Percentiles rank a stretch among this genome's conserved stretches.
Conservation (phyloP, 495 filamentous ascomycete species). For the Xylaria bambusicola region DNA sequence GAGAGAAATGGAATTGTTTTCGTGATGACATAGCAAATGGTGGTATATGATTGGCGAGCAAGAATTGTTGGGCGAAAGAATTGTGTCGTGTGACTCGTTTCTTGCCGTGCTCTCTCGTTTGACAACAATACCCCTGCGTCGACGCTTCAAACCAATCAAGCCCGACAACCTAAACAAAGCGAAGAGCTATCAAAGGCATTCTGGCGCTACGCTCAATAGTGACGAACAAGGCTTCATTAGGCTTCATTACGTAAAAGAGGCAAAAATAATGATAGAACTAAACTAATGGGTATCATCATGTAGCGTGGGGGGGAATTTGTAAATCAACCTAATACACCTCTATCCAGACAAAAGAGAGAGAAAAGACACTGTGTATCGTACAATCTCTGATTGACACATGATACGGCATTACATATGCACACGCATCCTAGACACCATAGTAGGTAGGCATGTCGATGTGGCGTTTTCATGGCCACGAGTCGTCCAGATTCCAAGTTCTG, state of each 20-base stretch:
- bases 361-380: neutral
- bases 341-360: neutral
- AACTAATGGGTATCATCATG: neutral
- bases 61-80: too few relatives aligned
- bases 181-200: too few relatives aligned
- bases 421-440: too few relatives aligned
- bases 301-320: neutral
- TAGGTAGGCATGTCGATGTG: neutral
- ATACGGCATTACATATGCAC: too few relatives aligned
- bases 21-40: neutral
- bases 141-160: too few relatives aligned
- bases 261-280: neutral
- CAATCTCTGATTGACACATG: neutral
- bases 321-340: neutral
- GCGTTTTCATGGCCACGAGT: constrained; percentile 6
- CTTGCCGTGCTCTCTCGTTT: neutral
- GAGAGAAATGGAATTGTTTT: neutral
- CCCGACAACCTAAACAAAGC: too few relatives aligned
- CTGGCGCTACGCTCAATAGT: too few relatives aligned
- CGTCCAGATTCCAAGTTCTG: constrained; percentile 13
- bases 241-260: neutral
- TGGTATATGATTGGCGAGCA: neutral
- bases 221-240: too few relatives aligned
- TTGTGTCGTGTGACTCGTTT: neutral
- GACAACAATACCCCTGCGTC: neutral